Base-by-base conservation (phyloP, 169 alveolate species). In the Eimeria zaria region DNA sequence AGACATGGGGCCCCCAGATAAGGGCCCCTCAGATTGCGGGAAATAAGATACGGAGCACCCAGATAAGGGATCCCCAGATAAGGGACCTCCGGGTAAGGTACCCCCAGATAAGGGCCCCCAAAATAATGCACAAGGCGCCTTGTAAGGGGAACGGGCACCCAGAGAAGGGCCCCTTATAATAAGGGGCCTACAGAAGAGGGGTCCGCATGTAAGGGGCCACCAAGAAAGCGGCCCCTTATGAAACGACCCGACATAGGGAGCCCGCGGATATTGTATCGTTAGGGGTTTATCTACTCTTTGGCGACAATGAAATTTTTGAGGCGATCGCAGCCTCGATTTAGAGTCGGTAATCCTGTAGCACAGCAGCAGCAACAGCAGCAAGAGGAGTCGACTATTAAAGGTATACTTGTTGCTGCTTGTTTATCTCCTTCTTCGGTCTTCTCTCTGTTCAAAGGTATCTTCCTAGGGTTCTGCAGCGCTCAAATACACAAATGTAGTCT, bases 291-390 rank as follows among this genome's bases (percentile, higher is more conserved):
- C n/a, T 69, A 69, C 33, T 69, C 78, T 69, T 69, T 69, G 44
- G 78, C 78, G 78, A 69, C 78, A 30, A 69, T 69, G 48, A 69
- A 69, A 48, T 30, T 69, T 69, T 69, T 69, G 24, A 33, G 48
- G 20, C 78, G 78, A 69, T 69, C 78, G 48, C 78, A 69, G 78
- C 78, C 78, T 69, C 78, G 14, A 48, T 69, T 48, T n/a, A 69
- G 14, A 48, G 46, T 14, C 48, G 78, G 78, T n/a, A 69, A 48
- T 16, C 78, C 78, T 69, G 78, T 69, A 48, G 44, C 78, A 69
- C 48, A 69, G 78, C 78, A 69, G 78, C 78, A 58, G 67, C 67
- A 58, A 27, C 67, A 58, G 67, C 67, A 69, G 48, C 78, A 69
- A 24, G 48, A 69, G 78, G 48, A 69, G 78, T 39, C 18, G 39